These are phyloP conservation scores for Wickerhamiella galacta DNA, from an alignment of 805 yeast genomes.

Conservation along the genomic window DNA sequence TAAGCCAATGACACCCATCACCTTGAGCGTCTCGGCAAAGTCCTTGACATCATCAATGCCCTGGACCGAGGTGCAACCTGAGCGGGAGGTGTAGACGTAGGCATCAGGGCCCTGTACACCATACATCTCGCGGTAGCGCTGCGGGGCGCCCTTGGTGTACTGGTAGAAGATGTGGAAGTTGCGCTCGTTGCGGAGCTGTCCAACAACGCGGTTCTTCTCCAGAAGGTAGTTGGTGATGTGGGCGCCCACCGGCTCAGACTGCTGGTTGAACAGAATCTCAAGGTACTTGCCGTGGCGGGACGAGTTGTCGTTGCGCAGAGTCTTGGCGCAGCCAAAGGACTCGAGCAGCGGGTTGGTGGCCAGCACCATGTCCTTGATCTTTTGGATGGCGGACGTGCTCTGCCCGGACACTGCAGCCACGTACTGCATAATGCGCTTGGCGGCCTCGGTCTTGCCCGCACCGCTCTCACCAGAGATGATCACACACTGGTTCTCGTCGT, in stretches of 20 bases:
- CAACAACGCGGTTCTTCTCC: slow-evolving; percentile 94
- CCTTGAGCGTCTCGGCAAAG: slow-evolving; percentile 61
- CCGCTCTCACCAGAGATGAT: slow-evolving; percentile 96
- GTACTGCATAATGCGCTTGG: slow-evolving; percentile 94
- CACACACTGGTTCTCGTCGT: slow-evolving; percentile 90
- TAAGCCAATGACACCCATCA: slow-evolving; percentile 81
- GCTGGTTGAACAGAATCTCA: slow-evolving; percentile 70
- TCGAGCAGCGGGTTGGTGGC: slow-evolving; percentile 91
- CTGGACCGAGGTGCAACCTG: slow-evolving; percentile 72
- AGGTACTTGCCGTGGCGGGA: slow-evolving; percentile 88
- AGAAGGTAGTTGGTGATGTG: slow-evolving; percentile 87
- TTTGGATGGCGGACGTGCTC: slow-evolving; percentile 48
- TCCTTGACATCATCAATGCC: slow-evolving; percentile 75
- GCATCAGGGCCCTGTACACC: slow-evolving; percentile 94
- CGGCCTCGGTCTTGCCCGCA: slow-evolving; percentile 97
- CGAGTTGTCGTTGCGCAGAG: slow-evolving; percentile 74
- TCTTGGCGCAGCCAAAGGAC: slow-evolving; percentile 87
- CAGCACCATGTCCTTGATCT: slow-evolving; percentile 89
- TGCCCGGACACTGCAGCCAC: slow-evolving; percentile 73
- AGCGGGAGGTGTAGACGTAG: slow-evolving; percentile 72
- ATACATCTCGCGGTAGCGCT: slow-evolving; percentile 59
- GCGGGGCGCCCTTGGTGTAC: slow-evolving; percentile 80
- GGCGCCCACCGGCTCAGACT: slow-evolving; percentile 83
- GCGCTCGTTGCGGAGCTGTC: slow-evolving; percentile 81
- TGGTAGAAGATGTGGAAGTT: slow-evolving; percentile 96